Evolutionary conservation across 148 eudicot genomes (phyloP).

Genomic region (Polygonum aviculare): DNA sequence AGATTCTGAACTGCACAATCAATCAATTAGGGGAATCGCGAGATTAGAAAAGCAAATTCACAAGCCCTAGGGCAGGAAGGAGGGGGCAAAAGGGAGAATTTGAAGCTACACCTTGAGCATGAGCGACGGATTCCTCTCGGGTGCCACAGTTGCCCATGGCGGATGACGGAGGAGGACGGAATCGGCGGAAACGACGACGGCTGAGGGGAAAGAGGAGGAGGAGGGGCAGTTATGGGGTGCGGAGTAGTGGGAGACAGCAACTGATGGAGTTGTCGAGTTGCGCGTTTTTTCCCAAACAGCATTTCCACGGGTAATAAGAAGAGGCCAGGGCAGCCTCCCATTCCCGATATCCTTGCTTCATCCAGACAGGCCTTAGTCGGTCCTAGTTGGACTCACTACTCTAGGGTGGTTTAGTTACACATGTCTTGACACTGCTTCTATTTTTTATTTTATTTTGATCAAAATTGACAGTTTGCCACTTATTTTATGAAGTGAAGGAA

Average conservation of each 20-base stretch:
- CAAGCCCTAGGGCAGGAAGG: neutral
- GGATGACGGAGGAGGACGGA: neutral
- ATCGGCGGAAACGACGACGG: neutral
- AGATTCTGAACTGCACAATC: slow-evolving; percentile 56
- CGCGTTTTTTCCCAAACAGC: slow-evolving; percentile 7
- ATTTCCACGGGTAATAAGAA: neutral
- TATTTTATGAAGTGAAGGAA: too few relatives aligned
- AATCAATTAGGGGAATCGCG: neutral
- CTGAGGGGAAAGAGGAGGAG: neutral
- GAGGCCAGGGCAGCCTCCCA: slow-evolving; percentile 6
- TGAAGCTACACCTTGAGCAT: slow-evolving; percentile 49
- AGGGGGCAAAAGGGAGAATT: neutral
- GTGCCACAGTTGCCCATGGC: slow-evolving; percentile 80
- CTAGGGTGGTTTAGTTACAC: too few relatives aligned
- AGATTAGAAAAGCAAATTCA: slow-evolving; percentile 2
- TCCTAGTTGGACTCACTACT: too few relatives aligned
- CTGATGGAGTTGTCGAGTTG: slow-evolving; percentile 8
- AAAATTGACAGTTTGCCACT: too few relatives aligned
- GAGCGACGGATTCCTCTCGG: slow-evolving; percentile 78
- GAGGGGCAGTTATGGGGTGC: neutral
- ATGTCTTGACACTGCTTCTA: too few relatives aligned
- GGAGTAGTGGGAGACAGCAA: slow-evolving; percentile 3
- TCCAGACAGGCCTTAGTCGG: too few relatives aligned
- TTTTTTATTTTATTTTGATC: too few relatives aligned
- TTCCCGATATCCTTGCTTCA: slow-evolving; percentile 8